phyloP scores from a whole-genome alignment of 345 rosid species.

The Triadica sebifera region DNA sequence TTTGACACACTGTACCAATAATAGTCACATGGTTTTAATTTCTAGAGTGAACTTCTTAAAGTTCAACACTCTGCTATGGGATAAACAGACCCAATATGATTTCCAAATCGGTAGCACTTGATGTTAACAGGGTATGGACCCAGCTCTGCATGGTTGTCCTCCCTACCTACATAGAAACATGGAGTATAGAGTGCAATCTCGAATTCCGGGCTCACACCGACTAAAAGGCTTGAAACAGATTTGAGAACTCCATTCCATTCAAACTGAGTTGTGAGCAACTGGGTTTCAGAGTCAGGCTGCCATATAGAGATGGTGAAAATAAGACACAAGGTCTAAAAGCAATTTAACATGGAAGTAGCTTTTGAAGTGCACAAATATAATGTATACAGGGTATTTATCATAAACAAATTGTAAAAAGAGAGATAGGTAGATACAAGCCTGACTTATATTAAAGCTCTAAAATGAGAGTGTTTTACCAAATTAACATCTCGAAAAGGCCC shows the following conservation, averaged over 20 bases:
- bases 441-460: background rate
- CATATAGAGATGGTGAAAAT: background rate
- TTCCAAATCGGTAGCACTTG: constrained; percentile 79
- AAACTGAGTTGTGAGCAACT: constrained; percentile 79
- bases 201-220: constrained; percentile 90
- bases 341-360: background rate
- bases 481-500: too few relatives aligned
- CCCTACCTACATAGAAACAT: constrained; percentile 70
- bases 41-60: background rate
- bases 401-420: too few relatives aligned
- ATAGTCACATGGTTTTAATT: background rate
- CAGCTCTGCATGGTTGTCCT: constrained; percentile 71
- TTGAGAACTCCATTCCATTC: constrained; percentile 91
- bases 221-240: constrained; percentile 76
- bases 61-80: constrained; percentile 60
- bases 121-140: constrained; percentile 89
- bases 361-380: background rate
- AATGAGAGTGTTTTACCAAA: too few relatives aligned
- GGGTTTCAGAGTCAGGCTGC: constrained; percentile 83
- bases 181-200: constrained; percentile 83
- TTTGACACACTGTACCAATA: background rate
- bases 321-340: background rate
- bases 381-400: background rate
- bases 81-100: constrained; percentile 71
- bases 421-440: background rate